Conservation (phyloP, 148 eudicot species). For the Pouteria glomerata region DNA sequence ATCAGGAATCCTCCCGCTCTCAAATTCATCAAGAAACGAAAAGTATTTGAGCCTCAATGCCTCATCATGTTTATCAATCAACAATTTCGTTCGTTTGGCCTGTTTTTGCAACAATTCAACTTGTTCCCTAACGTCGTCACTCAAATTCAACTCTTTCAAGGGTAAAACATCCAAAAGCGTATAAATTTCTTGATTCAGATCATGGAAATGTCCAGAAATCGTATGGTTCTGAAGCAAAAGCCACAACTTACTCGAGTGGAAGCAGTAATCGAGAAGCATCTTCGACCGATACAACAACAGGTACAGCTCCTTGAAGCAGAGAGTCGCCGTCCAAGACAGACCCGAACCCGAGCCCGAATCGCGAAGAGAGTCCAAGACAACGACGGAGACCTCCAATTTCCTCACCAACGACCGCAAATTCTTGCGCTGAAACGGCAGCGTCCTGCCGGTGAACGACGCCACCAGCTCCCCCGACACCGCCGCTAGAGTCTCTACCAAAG, state of each 20-base stretch:
- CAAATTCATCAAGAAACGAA: constrained; percentile 50
- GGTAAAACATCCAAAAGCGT: constrained; percentile 88
- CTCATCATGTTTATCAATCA: constrained; percentile 62
- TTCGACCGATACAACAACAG: constrained; percentile 66
- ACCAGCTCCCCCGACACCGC: constrained; percentile 45
- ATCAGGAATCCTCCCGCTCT: constrained; percentile 41
- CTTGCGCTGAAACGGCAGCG: constrained; percentile 45
- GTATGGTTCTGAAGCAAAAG: constrained; percentile 67
- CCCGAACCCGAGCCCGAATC: constrained; percentile 24
- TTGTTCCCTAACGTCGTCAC: constrained; percentile 67
- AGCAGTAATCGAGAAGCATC: constrained; percentile 63
- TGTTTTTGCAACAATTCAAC: constrained; percentile 64
- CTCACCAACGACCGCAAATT: constrained; percentile 57
- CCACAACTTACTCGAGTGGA: constrained; percentile 68
- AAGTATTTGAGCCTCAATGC: constrained; percentile 41
- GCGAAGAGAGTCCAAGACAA: constrained; percentile 49
- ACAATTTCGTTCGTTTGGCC: constrained; percentile 38
- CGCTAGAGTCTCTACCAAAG: constrained; percentile 47
- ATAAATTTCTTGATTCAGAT: constrained; percentile 62
- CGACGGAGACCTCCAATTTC: constrained; percentile 49
- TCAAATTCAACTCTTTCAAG: constrained; percentile 37
- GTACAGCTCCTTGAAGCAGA: constrained; percentile 83
- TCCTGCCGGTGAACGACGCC: constrained; percentile 38
- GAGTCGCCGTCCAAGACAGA: constrained; percentile 31
- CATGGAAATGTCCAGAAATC: constrained; percentile 83